Percentiles rank a stretch among this genome's conserved stretches.
phyloP scores from a whole-genome alignment of 768 basidiomycete species.

The Leccinum incarnatum region DNA sequence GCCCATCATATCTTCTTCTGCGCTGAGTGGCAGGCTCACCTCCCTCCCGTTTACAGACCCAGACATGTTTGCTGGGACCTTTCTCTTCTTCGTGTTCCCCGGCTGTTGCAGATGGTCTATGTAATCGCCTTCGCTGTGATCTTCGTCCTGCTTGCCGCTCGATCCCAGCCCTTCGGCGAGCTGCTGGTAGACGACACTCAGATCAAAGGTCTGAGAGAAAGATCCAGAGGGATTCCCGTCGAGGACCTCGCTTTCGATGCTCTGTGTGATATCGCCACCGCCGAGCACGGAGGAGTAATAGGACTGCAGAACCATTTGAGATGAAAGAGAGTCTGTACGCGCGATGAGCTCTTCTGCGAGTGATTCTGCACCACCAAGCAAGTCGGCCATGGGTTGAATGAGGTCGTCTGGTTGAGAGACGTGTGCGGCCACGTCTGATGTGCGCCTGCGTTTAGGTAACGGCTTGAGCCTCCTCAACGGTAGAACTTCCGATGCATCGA shows the following conservation, averaged over 20 bases:
- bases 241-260: conserved; percentile 15
- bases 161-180: conserved; percentile 25
- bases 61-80: conserved; percentile 67
- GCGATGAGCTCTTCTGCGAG: conserved; percentile 58
- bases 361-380: conserved; percentile 42
- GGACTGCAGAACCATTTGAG: conserved; percentile 58
- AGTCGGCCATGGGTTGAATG: conserved; percentile 30
- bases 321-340: conserved; percentile 55
- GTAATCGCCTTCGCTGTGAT: conserved; percentile 59
- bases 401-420: conserved; percentile 27
- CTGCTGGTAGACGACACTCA: conserved; percentile 26
- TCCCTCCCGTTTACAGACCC: conserved; percentile 43
- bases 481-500: conserved; percentile 65
- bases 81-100: conserved; percentile 85
- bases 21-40: conserved; percentile 39
- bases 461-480: conserved; percentile 69
- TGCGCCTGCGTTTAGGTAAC: conserved; percentile 72
- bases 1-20: conserved; percentile 38
- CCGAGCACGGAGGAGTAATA: conserved; percentile 61
- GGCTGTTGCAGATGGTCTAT: conserved; percentile 70
- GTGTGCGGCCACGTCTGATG: conserved; percentile 34
- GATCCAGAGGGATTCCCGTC: conserved; percentile 22
- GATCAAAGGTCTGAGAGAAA: conserved; percentile 26
- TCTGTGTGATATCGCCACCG: conserved; percentile 39
- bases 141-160: conserved; percentile 44